Base-by-base conservation (phyloP, 2,329 filamentous ascomycete genomes). In the Ophiosphaerella narmari region DNA sequence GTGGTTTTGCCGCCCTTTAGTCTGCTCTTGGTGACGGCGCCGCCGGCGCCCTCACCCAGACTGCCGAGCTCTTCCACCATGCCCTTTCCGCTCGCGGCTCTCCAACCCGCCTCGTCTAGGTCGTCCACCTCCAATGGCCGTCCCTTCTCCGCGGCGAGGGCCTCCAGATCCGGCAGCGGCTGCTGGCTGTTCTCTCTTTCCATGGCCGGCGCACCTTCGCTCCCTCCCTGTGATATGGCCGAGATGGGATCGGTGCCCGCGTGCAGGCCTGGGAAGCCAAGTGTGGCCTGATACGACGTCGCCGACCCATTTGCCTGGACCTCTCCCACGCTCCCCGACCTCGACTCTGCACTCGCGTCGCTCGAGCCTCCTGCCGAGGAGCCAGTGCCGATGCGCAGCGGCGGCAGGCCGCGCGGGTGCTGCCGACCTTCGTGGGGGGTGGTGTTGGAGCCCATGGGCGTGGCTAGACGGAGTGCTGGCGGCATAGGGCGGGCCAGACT, bases 21-120 rank as follows among this genome's bases (percentile, higher is more conserved):
- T 73, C 87, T 88, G 74, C 91, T 96, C 67, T 88, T 86, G 21
- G 93, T 99, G 43, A 99, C 94, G 6, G 94, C 94, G 69, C 94
- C 94, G 57, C 94, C 94, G 40, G 94, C 94, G 63, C 94, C 94
- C 74, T 99, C 94, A 49, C 94, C 94, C 36, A 99, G 77, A 66
- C 89, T 91, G 24, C 93, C 94, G 24, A 96, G 77, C 74, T 99
- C 91, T 42, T 89, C 80, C 55, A 99, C 95, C 64, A 91, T 85
- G 60, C 90, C 89, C 70, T 96, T 90, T 72, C 89, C 84, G 68
- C 91, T 96, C 9, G 93, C 94, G 43, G 95, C 92, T 69, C 89
- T 86, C 94, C 94, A 99, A 16, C 91, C 91, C 56, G 96, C 90
- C 65, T 97, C 92, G 68, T 97, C 93, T 41, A 99, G 77, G 61